Percentiles rank a stretch among this genome's conserved stretches.
Evolutionary conservation across 1,284 basidiomycete genomes (phyloP).

Genomic region (Ceratobasidium sp.): DNA sequence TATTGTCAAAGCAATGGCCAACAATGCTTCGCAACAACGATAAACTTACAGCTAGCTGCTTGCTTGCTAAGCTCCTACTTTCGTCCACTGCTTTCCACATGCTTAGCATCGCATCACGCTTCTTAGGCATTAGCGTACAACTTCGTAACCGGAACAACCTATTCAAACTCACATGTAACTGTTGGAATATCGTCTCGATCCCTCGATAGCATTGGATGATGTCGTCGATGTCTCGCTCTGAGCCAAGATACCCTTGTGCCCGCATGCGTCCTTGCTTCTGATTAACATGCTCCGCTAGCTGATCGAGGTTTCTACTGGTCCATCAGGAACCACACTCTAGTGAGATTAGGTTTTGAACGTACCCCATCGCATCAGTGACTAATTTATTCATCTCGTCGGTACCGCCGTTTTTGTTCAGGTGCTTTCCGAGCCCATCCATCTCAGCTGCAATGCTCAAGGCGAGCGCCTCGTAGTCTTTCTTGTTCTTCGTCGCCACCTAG

Average conservation of each 20-base stretch:
- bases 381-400: neutral
- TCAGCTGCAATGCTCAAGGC: neutral
- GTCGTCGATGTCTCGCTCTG: neutral
- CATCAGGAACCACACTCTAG: neutral
- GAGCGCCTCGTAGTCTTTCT: neutral
- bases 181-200: neutral
- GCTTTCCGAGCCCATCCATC: neutral
- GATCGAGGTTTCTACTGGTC: neutral
- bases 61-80: too few species aligned
- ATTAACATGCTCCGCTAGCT: neutral
- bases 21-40: neutral
- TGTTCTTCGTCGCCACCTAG: neutral
- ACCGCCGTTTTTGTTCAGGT: neutral
- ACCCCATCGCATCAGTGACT: neutral
- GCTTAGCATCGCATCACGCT: neutral
- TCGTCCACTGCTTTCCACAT: neutral
- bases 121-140: neutral
- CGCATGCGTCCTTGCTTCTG: neutral
- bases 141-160: neutral
- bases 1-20: neutral
- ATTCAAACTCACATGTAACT: neutral
- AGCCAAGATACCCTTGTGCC: neutral
- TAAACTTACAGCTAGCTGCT: neutral
- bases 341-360: neutral
- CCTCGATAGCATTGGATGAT: neutral